Evolutionary conservation across 1,284 basidiomycete genomes (phyloP).

Genomic region (Neotropicomus parvogracilis): DNA sequence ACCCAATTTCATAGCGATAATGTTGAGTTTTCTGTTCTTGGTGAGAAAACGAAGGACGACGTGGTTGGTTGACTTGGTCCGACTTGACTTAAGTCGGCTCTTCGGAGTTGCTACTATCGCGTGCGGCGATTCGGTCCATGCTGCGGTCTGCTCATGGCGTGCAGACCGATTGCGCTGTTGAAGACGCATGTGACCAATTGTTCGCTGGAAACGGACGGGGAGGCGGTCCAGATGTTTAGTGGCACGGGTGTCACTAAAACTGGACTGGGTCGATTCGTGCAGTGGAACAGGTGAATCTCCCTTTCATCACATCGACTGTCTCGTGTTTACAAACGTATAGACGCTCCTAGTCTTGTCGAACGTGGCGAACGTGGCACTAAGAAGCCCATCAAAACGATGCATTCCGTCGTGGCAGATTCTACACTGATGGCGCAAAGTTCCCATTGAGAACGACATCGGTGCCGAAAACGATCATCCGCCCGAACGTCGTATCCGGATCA

Average conservation of each 20-base stretch:
- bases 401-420: slow-evolving; percentile 72
- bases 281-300: slow-evolving; percentile 58
- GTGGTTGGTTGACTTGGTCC: too few relatives aligned
- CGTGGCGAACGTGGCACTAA: slow-evolving; percentile 78
- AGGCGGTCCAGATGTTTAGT: slow-evolving; percentile 53
- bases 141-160: slow-evolving; percentile 33
- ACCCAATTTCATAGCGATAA: slow-evolving; percentile 82
- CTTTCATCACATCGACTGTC: neutral
- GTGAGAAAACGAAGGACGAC: too few relatives aligned
- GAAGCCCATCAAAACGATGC: slow-evolving; percentile 81
- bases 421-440: slow-evolving; percentile 89
- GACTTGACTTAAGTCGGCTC: too few relatives aligned
- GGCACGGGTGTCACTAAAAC: slow-evolving; percentile 51
- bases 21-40: slow-evolving; percentile 48
- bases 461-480: slow-evolving; percentile 75
- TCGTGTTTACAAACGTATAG: too few relatives aligned
- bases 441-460: slow-evolving; percentile 87
- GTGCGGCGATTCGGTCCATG: slow-evolving; percentile 83
- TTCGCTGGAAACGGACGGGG: slow-evolving; percentile 38
- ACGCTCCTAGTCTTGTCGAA: too few relatives aligned
- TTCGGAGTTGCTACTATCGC: too few relatives aligned
- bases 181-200: slow-evolving; percentile 35
- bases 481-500: too few relatives aligned
- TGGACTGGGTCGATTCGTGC: slow-evolving; percentile 70
- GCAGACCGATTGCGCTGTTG: slow-evolving; percentile 40